These are phyloP conservation scores for Suillus cothurnatus DNA, from an alignment of 768 basidiomycete genomes.

Conservation along the genomic window DNA sequence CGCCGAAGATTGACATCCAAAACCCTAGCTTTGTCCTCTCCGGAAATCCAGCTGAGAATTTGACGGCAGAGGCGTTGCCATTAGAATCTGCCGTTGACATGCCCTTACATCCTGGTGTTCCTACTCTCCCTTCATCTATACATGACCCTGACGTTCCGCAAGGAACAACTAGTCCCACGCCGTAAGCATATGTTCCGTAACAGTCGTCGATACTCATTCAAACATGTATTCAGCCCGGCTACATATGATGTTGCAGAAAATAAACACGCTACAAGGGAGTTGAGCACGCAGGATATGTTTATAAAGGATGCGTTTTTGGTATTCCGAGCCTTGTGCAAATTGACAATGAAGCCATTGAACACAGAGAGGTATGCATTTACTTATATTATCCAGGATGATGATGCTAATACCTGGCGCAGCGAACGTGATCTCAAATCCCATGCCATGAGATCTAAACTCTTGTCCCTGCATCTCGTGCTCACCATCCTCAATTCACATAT, in stretches of 20 bases:
- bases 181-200: background rate
- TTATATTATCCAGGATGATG: background rate
- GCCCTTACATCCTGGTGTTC: background rate
- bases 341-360: slow-evolving; percentile 96
- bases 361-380: slow-evolving; percentile 73
- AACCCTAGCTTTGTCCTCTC: background rate
- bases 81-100: background rate
- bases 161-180: background rate
- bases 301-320: slow-evolving; percentile 98
- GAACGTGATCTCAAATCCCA: slow-evolving; percentile 97
- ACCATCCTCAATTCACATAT: slow-evolving; percentile 92
- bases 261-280: slow-evolving; percentile 38
- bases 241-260: slow-evolving; percentile 8
- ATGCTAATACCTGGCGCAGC: slow-evolving; percentile 43
- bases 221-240: background rate
- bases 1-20: background rate
- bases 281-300: slow-evolving; percentile 85
- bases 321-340: slow-evolving; percentile 93
- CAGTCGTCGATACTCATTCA: background rate
- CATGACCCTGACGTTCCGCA: background rate
- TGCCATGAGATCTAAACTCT: slow-evolving; percentile 94
- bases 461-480: slow-evolving; percentile 92
- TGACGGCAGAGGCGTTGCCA: background rate
- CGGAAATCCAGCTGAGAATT: background rate
- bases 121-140: background rate